Conservation (phyloP, 2,329 filamentous ascomycete species). For the Arthroderma uncinatum region DNA sequence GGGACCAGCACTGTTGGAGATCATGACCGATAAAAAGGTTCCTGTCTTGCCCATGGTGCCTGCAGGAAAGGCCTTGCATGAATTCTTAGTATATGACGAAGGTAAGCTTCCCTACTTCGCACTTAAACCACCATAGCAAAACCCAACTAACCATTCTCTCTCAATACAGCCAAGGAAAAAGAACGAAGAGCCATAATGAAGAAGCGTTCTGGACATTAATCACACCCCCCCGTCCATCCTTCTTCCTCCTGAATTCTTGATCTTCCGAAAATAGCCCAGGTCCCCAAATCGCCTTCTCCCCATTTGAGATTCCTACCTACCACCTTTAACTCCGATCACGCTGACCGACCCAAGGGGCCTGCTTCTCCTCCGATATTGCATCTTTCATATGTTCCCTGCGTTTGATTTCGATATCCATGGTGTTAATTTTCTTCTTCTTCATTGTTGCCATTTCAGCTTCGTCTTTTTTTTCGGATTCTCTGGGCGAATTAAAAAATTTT, state of each 20-base stretch:
- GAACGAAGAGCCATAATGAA: slow-evolving; percentile 56
- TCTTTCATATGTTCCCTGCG: background rate
- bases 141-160: slow-evolving; percentile 9
- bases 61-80: slow-evolving; percentile 72
- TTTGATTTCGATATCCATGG: slow-evolving; percentile 33
- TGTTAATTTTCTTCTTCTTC: slow-evolving; percentile 5
- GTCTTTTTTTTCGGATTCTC: background rate
- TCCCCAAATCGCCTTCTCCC: background rate
- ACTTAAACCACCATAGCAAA: slow-evolving; percentile 2
- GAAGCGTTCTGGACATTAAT: slow-evolving; percentile 42
- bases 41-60: slow-evolving; percentile 98
- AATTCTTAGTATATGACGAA: slow-evolving; percentile 82
- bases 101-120: slow-evolving; percentile 38
- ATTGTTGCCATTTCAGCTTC: background rate
- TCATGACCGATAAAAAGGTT: slow-evolving; percentile 67
- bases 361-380: background rate
- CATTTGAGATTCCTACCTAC: background rate
- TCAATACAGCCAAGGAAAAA: slow-evolving; percentile 51
- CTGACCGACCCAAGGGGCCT: background rate
- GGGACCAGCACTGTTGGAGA: slow-evolving; percentile 85
- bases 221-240: too few species aligned
- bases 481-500: background rate
- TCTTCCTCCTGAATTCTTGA: background rate
- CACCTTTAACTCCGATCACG: background rate
- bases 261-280: background rate